Percentiles rank a stretch among this genome's conserved stretches.
These are phyloP conservation scores for Ramularia collo-cygni DNA, from an alignment of 2,329 filamentous ascomycete species.

Conservation along the genomic window DNA sequence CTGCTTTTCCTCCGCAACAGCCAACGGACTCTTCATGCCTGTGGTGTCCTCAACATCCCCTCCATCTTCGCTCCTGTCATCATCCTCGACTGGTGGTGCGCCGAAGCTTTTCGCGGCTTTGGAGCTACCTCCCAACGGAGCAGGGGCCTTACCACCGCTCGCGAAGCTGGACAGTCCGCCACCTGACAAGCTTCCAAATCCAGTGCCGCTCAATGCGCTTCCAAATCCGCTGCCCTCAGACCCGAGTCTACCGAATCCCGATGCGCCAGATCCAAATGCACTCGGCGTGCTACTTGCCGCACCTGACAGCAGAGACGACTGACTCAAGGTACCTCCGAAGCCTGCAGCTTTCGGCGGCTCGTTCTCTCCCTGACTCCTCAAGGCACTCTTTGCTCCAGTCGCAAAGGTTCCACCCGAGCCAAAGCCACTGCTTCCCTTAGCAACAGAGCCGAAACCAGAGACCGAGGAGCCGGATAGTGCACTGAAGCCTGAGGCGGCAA, in stretches of 20 bases:
- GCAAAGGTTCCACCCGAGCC: conserved; percentile 26
- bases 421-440: conserved; percentile 25
- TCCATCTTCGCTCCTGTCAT: conserved; percentile 45
- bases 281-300: conserved; percentile 16
- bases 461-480: conserved; percentile 34
- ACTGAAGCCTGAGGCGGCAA: conserved; percentile 45
- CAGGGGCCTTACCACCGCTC: conserved; percentile 31
- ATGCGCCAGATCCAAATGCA: conserved; percentile 28
- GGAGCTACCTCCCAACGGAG: conserved; percentile 44
- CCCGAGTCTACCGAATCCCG: conserved; percentile 29
- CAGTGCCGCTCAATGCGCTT: conserved; percentile 16
- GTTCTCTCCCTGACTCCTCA: conserved; percentile 23
- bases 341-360: conserved; percentile 16
- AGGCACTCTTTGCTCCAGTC: conserved; percentile 30
- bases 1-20: conserved; percentile 56
- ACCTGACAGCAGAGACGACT: conserved; percentile 26
- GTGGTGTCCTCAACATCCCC: conserved; percentile 39
- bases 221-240: conserved; percentile 18
- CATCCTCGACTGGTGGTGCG: conserved; percentile 53
- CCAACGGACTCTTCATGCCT: conserved; percentile 38
- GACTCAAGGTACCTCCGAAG: conserved; percentile 36
- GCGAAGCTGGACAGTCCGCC: conserved; percentile 62
- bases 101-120: conserved; percentile 66
- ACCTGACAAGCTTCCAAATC: conserved; percentile 36
- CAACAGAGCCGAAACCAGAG: conserved; percentile 33